Conservation (phyloP, 306 rosid species). For the Acacia melanoxylon region DNA sequence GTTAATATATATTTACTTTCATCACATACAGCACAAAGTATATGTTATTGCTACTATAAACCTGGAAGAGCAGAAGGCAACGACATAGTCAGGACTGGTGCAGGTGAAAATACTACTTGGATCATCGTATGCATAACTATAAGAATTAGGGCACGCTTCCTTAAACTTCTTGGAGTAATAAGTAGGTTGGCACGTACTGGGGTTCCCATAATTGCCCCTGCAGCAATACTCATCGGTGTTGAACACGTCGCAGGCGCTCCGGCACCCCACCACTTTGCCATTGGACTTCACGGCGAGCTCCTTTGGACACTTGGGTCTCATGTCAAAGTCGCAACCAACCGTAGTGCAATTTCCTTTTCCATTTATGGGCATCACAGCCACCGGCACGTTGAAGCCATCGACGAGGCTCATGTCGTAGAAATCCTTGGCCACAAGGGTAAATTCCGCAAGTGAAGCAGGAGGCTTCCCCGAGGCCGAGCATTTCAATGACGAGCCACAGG, state of each 20-base stretch:
- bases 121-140: conserved; percentile 93
- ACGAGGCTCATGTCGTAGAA: conserved; percentile 91
- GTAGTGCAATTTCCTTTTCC: conserved; percentile 72
- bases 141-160: conserved; percentile 76
- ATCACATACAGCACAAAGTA: not conserved
- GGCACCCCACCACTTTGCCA: conserved; percentile 66
- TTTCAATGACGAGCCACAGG: conserved; percentile 62
- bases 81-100: conserved; percentile 61
- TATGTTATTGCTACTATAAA: conserved; percentile 3
- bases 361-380: conserved; percentile 49
- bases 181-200: conserved; percentile 64
- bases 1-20: not conserved
- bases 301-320: conserved; percentile 50
- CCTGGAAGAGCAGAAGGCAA: conserved; percentile 84
- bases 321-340: conserved; percentile 73
- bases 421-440: conserved; percentile 60
- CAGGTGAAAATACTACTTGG: conserved; percentile 81
- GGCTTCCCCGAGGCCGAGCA: conserved; percentile 64
- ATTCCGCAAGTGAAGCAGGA: conserved; percentile 84
- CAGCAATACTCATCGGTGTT: conserved; percentile 86
- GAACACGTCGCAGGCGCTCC: conserved; percentile 92
- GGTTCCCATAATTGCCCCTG: conserved; percentile 67
- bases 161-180: conserved; percentile 81
- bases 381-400: conserved; percentile 82
- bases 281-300: conserved; percentile 54